A percentile compares a stretch with the other conserved stretches of the same genome.
Evolutionary conservation across 176 grass and related monocot genomes (phyloP).

Genomic region (Pontederia paniculata): DNA sequence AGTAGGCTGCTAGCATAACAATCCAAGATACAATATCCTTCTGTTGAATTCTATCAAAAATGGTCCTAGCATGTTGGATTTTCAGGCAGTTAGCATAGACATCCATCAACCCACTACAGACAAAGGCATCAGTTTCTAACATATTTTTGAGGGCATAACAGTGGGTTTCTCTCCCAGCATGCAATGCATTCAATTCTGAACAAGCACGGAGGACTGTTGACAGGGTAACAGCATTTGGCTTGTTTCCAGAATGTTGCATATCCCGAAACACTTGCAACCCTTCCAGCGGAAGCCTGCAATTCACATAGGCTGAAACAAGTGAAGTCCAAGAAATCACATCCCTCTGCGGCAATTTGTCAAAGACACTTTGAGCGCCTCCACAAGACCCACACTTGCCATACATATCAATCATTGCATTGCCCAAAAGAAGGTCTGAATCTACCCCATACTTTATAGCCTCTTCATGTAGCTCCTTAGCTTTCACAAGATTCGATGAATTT

Average conservation of each 20-base stretch:
- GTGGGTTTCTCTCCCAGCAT: constrained; percentile 16
- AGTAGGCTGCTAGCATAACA: constrained; percentile 21
- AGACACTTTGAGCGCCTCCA: constrained; percentile 14
- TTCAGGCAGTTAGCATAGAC: constrained; percentile 17
- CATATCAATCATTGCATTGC: constrained; percentile 18
- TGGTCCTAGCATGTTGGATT: constrained; percentile 18
- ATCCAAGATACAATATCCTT: constrained; percentile 20
- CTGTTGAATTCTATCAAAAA: constrained; percentile 10
- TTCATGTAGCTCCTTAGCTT: constrained; percentile 17
- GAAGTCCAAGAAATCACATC: constrained; percentile 26
- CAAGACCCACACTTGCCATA: constrained; percentile 20
- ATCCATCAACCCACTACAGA: constrained; percentile 17
- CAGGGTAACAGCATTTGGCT: constrained; percentile 20
- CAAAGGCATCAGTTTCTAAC: constrained; percentile 10
- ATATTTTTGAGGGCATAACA: constrained; percentile 5
- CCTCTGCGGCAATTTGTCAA: constrained; percentile 3
- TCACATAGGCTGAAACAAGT: constrained; percentile 9
- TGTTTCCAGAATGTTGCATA: constrained; percentile 5
- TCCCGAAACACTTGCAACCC: constrained; percentile 9
- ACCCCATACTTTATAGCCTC: constrained; percentile 14
- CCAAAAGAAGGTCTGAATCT: constrained; percentile 15
- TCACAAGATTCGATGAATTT: not conserved
- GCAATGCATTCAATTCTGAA: constrained; percentile 9
- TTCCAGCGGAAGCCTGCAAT: constrained; percentile 11
- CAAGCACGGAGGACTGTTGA: constrained; percentile 14